A percentile compares a stretch with the other conserved stretches of the same genome.
Evolutionary conservation across 768 basidiomycete genomes (phyloP).

Genomic region (Pleurotus sapidus): DNA sequence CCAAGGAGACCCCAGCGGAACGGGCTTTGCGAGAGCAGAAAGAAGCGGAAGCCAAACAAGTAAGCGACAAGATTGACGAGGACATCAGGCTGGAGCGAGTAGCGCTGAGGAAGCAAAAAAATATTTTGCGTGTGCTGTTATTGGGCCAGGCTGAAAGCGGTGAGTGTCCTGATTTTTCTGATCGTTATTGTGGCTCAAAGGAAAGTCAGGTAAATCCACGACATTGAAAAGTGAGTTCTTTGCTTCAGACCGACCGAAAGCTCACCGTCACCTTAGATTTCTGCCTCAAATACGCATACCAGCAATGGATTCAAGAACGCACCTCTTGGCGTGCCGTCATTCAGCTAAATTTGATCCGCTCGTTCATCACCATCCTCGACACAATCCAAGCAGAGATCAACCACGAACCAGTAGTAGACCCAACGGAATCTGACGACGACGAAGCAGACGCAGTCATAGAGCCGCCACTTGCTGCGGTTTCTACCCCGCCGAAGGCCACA

Average conservation of each 20-base stretch:
- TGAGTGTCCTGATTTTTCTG: constrained; percentile 20
- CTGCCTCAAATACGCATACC: constrained; percentile 1
- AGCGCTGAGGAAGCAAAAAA: constrained; percentile 41
- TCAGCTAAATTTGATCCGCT: constrained; percentile 56
- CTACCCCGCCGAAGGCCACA: constrained; percentile 25
- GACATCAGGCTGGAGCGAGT: constrained; percentile 39
- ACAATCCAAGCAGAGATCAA: constrained; percentile 35
- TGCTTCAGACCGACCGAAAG: background rate
- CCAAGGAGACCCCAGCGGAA: constrained; percentile 47
- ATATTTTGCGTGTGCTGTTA: constrained; percentile 48
- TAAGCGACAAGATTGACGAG: constrained; percentile 35
- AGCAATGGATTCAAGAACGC: constrained; percentile 44
- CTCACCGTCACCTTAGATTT: constrained; percentile 4
- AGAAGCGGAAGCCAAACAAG: constrained; percentile 35
- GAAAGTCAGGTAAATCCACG: constrained; percentile 50
- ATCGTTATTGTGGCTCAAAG: background rate
- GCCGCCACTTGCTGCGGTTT: constrained; percentile 5
- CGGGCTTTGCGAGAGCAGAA: constrained; percentile 43
- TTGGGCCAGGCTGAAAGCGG: constrained; percentile 48
- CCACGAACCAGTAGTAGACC: constrained; percentile 10
- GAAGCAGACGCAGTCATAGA: constrained; percentile 12
- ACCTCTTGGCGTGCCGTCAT: constrained; percentile 55
- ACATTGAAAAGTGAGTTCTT: constrained; percentile 48
- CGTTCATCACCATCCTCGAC: constrained; percentile 47
- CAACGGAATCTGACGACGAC: constrained; percentile 9